phyloP scores from a whole-genome alignment of 1,139 yeast genomes.

The Candida pseudoviswanathii region DNA sequence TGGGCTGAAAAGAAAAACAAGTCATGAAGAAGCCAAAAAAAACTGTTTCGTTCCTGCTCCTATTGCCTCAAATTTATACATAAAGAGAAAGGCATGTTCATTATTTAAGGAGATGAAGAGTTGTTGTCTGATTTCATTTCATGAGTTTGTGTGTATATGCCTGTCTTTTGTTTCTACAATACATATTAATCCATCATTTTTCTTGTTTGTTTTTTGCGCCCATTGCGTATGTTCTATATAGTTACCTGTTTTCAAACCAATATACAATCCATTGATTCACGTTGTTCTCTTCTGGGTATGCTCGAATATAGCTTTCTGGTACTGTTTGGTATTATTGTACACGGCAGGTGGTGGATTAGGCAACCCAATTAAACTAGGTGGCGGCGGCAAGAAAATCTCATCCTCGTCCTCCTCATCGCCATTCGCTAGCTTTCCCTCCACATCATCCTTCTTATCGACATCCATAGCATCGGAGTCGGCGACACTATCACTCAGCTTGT shows the following conservation, averaged over 20 bases:
- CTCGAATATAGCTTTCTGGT: conserved; percentile 20
- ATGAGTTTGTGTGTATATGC: not conserved
- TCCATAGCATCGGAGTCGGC: conserved; percentile 17
- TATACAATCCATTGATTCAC: not conserved
- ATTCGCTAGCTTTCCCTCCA: conserved; percentile 13
- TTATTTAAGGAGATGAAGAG: not conserved
- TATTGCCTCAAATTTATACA: too few relatives aligned
- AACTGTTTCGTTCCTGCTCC: not conserved
- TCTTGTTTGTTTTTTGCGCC: conserved; percentile 1
- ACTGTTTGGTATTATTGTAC: conserved; percentile 24
- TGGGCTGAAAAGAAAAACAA: not conserved
- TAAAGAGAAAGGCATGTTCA: conserved; percentile 21
- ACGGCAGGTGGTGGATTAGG: conserved; percentile 42
- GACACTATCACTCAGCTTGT: conserved; percentile 8
- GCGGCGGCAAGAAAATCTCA: conserved; percentile 34
- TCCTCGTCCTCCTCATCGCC: conserved; percentile 19
- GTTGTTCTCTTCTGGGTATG: conserved; percentile 10
- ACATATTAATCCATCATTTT: conserved; percentile 3
- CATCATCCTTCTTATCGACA: conserved; percentile 20
- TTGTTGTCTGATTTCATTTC: not conserved
- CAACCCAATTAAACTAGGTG: conserved; percentile 29
- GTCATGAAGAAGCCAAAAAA: not conserved
- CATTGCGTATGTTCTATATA: not conserved
- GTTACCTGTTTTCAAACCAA: not conserved
- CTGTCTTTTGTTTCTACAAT: not conserved